Evolutionary conservation across 2,329 filamentous ascomycete species (phyloP), one percentile per base, ranked within the genome.

Genomic region (Aspergillus novofumigatus): DNA sequence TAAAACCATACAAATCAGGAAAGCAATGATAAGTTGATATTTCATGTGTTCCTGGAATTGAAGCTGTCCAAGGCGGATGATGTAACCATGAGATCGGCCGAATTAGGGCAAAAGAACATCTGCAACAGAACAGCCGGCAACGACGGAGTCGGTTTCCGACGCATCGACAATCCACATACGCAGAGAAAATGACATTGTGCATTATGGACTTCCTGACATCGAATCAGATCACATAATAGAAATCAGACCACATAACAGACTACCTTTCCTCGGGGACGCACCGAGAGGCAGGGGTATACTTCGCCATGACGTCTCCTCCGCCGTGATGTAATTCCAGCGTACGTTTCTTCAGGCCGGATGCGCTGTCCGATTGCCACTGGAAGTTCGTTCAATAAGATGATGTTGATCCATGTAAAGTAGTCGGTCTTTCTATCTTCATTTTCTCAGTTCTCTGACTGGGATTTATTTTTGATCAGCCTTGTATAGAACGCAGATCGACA

Each of bases 311-410:
- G 44, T 47, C 44, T 32, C 28, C 10, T 14, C 52, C 21, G 14
- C n/a, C 35, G 50, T 55, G 53, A 55, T 55, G 53, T 55, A 55
- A 55, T 49, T 28, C 8, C 26, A 14, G 48, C 48, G 48, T 55
- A 51, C 25, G n/a, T 11, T 28, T 23, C 21, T 23, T 21, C n/a
- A 47, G 21, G 20, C 44, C 57, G 56, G 63, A 51, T 9, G 28
- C 38, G 10, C 5, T 47, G 42, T n/a, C 58, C 59, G 60, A 28
- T 65, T 55, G 64, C 65, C 59, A 64, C 62, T 50, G 44, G 8
- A 5, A 21, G 35, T 32, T 53, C 32, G 49, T 61, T 64, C 49
- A 67, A 62, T 61, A 60, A 62, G 56, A 41, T n/a, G 17, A 42
- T 51, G 17, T 17, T 10, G 6, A 10, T 25, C 28, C 38, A 20